A percentile compares a stretch with the other conserved stretches of the same genome.
Evolutionary conservation across 176 grass and related monocot genomes (phyloP).

Genomic region (Cenchrus fungigraminus): DNA sequence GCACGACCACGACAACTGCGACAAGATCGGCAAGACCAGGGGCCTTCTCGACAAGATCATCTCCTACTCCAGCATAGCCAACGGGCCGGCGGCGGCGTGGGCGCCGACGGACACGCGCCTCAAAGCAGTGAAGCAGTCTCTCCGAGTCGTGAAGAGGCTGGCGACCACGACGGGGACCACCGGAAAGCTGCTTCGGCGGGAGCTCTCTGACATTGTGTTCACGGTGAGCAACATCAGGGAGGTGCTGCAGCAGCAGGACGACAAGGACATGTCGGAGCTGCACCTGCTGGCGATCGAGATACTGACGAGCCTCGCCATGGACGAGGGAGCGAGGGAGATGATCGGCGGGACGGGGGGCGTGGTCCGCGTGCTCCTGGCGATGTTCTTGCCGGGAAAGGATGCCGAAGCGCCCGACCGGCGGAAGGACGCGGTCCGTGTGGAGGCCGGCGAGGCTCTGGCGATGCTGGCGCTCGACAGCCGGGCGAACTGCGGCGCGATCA

Average conservation of each 20-base stretch:
- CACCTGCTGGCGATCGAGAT: slow-evolving; percentile 64
- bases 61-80: slow-evolving; percentile 47
- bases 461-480: slow-evolving; percentile 69
- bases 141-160: slow-evolving; percentile 71
- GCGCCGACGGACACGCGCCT: slow-evolving; percentile 7
- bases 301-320: slow-evolving; percentile 71
- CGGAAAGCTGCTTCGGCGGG: slow-evolving; percentile 53
- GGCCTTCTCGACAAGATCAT: slow-evolving; percentile 74
- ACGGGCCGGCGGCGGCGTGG: background rate
- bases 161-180: slow-evolving; percentile 62
- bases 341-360: slow-evolving; percentile 67
- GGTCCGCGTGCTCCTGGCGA: slow-evolving; percentile 51
- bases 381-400: slow-evolving; percentile 48
- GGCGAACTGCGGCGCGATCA: slow-evolving; percentile 57
- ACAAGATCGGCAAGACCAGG: slow-evolving; percentile 64
- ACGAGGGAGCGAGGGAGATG: slow-evolving; percentile 58
- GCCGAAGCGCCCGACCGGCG: background rate
- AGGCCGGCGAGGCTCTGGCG: slow-evolving; percentile 74
- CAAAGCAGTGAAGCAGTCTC: slow-evolving; percentile 61
- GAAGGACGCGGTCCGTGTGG: slow-evolving; percentile 40
- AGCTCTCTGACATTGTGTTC: slow-evolving; percentile 66
- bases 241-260: slow-evolving; percentile 44
- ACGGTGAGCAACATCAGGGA: slow-evolving; percentile 68
- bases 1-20: slow-evolving; percentile 69
- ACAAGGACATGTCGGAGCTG: slow-evolving; percentile 22